Evolutionary conservation across 306 rosid species (phyloP), one percentile per base, ranked within the genome.

Genomic region (Vigna radiata): DNA sequence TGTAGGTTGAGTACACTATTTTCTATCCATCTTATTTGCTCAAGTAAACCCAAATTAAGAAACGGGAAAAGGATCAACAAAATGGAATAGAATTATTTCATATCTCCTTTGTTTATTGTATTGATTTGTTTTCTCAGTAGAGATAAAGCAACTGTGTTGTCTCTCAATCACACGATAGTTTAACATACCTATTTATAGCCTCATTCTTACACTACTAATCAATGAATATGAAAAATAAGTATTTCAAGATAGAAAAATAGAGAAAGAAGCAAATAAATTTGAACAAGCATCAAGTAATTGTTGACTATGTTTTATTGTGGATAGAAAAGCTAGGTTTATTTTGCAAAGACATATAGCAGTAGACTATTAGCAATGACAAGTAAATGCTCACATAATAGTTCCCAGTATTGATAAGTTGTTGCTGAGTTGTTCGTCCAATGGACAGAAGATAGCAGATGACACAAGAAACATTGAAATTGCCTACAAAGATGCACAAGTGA

Each of bases 401-500:
- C 98, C 97, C 5, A 94, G 76, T 86, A 94, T 91, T 47, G 96
- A 90, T 67, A 94, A 77, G 81, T 83, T 82, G 78, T 88, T 83
- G 74, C 91, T 67, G 68, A 86, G 79, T 73, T 77, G 82, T 74
- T 86, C 96, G 56, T 90, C 96, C 65, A 87, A 31, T 25, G 92
- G 94, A 84, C 91, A 82, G 59, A 77, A 81, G 72, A 90, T 74
- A 44, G 89, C 87, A 43, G 29, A 85, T 58, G 74, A 94, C 83
- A 81, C 91, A 67, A 91, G 83, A 83, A 90, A 87, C 96, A 91
- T 87, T 8, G 96, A 90, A 80, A 91, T 72, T 76, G 97, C 92
- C 97, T 91, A 82, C 87, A 78, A 27, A 70, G 66, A 80, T 18
- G 59, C 13, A 69, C 62, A 77, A 77, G 2, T 37, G 5, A 8